These are phyloP conservation scores for Arthroderma sp. DNA, from an alignment of 2,329 filamentous ascomycete genomes.

Conservation along the genomic window DNA sequence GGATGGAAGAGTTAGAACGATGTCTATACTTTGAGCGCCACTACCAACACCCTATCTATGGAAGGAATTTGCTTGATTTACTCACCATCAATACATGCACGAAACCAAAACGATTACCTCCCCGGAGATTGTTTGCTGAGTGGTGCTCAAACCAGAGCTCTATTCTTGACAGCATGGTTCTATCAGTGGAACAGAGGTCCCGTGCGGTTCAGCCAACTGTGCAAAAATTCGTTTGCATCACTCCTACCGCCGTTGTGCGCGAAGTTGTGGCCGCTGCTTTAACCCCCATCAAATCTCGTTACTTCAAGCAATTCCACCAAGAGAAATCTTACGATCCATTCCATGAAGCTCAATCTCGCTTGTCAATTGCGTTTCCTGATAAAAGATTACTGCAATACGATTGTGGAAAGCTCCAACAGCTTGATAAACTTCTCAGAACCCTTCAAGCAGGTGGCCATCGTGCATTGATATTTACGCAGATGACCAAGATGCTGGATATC, in stretches of 20 bases:
- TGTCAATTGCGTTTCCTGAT: slow-evolving; percentile 93
- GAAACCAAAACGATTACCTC: slow-evolving; percentile 46
- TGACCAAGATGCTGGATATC: slow-evolving; percentile 97
- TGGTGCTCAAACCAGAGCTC: slow-evolving; percentile 63
- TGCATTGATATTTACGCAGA: slow-evolving; percentile 95
- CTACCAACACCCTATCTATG: slow-evolving; percentile 69
- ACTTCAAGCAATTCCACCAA: slow-evolving; percentile 33
- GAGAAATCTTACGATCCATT: slow-evolving; percentile 60
- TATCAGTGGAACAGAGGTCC: slow-evolving; percentile 60
- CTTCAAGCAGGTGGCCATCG: slow-evolving; percentile 84
- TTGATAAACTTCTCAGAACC: slow-evolving; percentile 73
- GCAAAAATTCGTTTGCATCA: slow-evolving; percentile 82
- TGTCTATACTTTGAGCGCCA: slow-evolving; percentile 72
- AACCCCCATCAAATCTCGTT: slow-evolving; percentile 45
- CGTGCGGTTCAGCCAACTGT: slow-evolving; percentile 60
- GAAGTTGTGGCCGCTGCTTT: slow-evolving; percentile 59
- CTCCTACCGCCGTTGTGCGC: slow-evolving; percentile 71
- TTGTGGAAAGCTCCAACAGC: slow-evolving; percentile 85
- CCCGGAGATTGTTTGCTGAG: slow-evolving; percentile 50
- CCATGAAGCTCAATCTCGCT: slow-evolving; percentile 81
- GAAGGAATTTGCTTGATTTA: slow-evolving; percentile 61
- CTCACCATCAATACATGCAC: slow-evolving; percentile 52
- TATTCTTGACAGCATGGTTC: slow-evolving; percentile 45
- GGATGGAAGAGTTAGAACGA: slow-evolving; percentile 66
- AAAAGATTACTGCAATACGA: slow-evolving; percentile 94